A percentile compares a stretch with the other conserved stretches of the same genome.
Conservation (phyloP, 352 stramenopile genomes). For the Phytophthora palmivora region DNA sequence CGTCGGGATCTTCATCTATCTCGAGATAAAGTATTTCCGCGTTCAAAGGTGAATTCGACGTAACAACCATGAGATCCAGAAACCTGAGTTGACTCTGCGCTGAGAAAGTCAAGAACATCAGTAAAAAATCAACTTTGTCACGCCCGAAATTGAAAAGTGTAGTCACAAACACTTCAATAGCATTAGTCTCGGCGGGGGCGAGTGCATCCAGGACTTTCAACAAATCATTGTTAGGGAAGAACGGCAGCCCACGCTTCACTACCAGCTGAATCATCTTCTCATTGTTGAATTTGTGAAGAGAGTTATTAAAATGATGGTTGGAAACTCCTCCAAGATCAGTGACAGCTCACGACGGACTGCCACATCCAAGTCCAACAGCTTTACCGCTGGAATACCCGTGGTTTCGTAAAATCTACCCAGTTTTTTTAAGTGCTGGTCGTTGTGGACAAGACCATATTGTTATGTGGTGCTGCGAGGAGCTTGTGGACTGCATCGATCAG, state of each 20-base stretch:
- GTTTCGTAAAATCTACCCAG: conserved; percentile 67
- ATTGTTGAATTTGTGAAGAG: conserved; percentile 62
- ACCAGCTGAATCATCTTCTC: conserved; percentile 47
- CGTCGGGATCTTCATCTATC: conserved; percentile 17
- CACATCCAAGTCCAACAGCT: conserved; percentile 51
- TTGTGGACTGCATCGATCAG: conserved; percentile 39
- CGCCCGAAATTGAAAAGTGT: conserved; percentile 44
- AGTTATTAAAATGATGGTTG: conserved; percentile 55
- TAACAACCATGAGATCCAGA: conserved; percentile 41
- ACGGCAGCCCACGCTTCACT: conserved; percentile 35
- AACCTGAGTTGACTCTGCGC: conserved; percentile 43
- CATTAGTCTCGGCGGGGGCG: conserved; percentile 27
- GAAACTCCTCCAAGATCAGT: conserved; percentile 55
- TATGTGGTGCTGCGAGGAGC: conserved; percentile 26
- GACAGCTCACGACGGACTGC: conserved; percentile 36
- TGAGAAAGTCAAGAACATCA: conserved; percentile 54
- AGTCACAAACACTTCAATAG: conserved; percentile 51
- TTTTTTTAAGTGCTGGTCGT: conserved; percentile 51
- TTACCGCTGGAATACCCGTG: conserved; percentile 39
- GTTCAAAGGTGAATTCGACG: conserved; percentile 21
- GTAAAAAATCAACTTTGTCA: conserved; percentile 39
- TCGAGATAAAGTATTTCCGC: neutral
- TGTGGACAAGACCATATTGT: conserved; percentile 4
- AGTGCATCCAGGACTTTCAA: conserved; percentile 59
- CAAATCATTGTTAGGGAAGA: conserved; percentile 55